Evolutionary conservation across 805 yeast species (phyloP), one percentile per base, ranked within the genome.

Genomic region (Candida tibetensis): DNA sequence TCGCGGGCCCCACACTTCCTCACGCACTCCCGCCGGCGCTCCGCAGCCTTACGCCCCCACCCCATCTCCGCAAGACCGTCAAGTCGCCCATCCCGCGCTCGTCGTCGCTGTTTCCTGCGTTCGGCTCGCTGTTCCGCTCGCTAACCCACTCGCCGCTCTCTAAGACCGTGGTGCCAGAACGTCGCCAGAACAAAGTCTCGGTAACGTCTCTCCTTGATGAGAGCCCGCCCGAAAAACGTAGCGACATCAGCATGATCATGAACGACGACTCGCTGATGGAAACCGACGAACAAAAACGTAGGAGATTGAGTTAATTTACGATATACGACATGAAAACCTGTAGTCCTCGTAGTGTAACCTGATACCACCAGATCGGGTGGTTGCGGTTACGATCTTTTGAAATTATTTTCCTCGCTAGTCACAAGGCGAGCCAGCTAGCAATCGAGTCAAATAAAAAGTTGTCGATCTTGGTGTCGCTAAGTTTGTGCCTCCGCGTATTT

Each of bases 121-220:
- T 27, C 17, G 32, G 25, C 25, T 21, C 25, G 17, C 21, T 14
- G 17, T 37, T 34, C 28, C 31, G 53, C 19, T 48, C 54, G 10
- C 37, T 43, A n/a, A 50, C 53, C 4, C 46, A 38, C 19, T 42
- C 48, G 13, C 58, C 58, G 5, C 37, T 51, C 18, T 34, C 50
- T 8, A 48, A 46, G 31, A 22, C 21, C 19, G 35, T 18, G 5
- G 29, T 12, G 22, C 25, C 25, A 8, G 31, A 7, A 5, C 12
- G 5, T 4, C 33, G 16, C 13, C 31, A 35, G 12, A 50, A 42
- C 21, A 56, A 47, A 46, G 63, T 54, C 16, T 51, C 49, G 26
- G 51, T 54, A n/a, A 51, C 46, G 18, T 54, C 59, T 10, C 48
- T 58, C 29, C 38, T 57, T 17, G 58, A 51, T 23, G 42, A 39